Percentiles rank a stretch among this genome's conserved stretches.
These are phyloP conservation scores for Areca catechu DNA, from an alignment of 176 grass and related monocot genomes.

Conservation along the genomic window DNA sequence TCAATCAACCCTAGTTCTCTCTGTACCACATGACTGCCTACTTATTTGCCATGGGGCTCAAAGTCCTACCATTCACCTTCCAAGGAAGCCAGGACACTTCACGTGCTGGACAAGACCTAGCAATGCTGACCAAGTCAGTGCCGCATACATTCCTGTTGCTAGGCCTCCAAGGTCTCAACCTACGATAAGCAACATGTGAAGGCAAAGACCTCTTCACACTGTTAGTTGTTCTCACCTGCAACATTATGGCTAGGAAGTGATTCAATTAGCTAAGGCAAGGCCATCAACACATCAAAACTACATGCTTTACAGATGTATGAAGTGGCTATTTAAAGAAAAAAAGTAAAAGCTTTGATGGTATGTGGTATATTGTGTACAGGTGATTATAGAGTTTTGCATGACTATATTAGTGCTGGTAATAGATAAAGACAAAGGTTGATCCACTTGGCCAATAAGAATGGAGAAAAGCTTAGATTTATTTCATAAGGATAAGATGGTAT, in stretches of 20 bases:
- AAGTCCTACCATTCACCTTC: neutral
- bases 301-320: too few species aligned
- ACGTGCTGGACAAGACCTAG: conserved; percentile 24
- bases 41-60: neutral
- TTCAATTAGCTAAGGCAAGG: conserved; percentile 96
- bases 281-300: too few species aligned
- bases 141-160: conserved; percentile 4
- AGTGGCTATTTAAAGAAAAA: too few species aligned
- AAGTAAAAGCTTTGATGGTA: too few species aligned
- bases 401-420: conserved; percentile 61
- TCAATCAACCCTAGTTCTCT: too few species aligned
- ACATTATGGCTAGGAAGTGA: conserved; percentile 61
- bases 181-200: conserved; percentile 76
- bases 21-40: conserved; percentile 17
- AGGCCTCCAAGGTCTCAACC: conserved; percentile 32
- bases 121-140: conserved; percentile 13
- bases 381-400: conserved; percentile 94
- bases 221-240: conserved; percentile 47
- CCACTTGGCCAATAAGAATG: conserved; percentile 87
- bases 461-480: conserved; percentile 89
- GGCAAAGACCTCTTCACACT: conserved; percentile 83
- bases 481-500: conserved; percentile 25
- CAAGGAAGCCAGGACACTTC: conserved; percentile 37
- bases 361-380: conserved; percentile 21
- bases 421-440: conserved; percentile 91